These are phyloP conservation scores for Trametopsis cervina DNA, from an alignment of 768 basidiomycete species.

Conservation along the genomic window DNA sequence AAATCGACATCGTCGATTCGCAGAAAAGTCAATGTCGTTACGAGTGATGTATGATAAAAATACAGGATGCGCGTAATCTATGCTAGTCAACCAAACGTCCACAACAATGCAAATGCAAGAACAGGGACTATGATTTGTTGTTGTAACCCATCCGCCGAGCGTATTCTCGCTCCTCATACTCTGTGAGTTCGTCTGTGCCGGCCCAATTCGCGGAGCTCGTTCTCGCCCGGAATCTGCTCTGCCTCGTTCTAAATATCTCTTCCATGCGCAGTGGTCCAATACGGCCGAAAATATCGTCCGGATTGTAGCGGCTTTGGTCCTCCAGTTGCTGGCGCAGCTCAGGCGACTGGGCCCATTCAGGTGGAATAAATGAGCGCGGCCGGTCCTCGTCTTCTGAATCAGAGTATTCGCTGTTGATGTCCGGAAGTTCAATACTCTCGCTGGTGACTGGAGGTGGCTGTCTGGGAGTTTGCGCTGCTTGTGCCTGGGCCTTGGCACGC, in stretches of 20 bases:
- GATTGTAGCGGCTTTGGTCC: slow-evolving; percentile 80
- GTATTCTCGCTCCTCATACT: slow-evolving; percentile 82
- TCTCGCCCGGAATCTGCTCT: slow-evolving; percentile 78
- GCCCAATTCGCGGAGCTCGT: slow-evolving; percentile 96
- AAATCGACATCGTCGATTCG: too few relatives aligned
- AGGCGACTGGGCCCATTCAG: slow-evolving; percentile 90
- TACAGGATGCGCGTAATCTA: neutral
- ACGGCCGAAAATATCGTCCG: slow-evolving; percentile 87
- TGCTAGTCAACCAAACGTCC: neutral
- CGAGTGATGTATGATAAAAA: too few relatives aligned
- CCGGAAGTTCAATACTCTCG: slow-evolving; percentile 86
- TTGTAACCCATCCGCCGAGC: slow-evolving; percentile 86
- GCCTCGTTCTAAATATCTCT: slow-evolving; percentile 78
- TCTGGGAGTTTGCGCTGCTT: slow-evolving; percentile 42
- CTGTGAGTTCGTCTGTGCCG: slow-evolving; percentile 81
- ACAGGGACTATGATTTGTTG: neutral
- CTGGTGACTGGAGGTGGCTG: slow-evolving; percentile 37
- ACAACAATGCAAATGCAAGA: neutral
- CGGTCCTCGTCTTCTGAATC: slow-evolving; percentile 87
- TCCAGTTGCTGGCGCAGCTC: slow-evolving; percentile 73
- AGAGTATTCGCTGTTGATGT: slow-evolving; percentile 95
- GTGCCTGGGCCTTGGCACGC: slow-evolving; percentile 58
- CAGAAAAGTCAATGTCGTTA: too few relatives aligned
- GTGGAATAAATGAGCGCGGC: slow-evolving; percentile 63
- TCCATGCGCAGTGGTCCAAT: slow-evolving; percentile 87